phyloP scores from a whole-genome alignment of 441 rosid genomes.

The Eutrema salsugineum region DNA sequence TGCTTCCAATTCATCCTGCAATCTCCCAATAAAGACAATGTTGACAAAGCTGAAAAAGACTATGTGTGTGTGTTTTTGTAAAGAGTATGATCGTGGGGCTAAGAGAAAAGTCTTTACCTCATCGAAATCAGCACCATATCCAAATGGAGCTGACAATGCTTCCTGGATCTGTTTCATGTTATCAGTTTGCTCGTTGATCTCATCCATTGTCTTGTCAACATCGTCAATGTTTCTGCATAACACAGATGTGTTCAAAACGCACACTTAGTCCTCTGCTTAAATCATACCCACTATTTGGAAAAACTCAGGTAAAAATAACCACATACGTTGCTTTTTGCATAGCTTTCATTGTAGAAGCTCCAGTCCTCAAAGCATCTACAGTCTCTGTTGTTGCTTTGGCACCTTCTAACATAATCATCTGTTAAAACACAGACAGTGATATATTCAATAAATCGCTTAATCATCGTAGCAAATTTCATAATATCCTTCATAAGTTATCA shows the following conservation, averaged over 20 bases:
- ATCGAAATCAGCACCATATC: constrained; percentile 85
- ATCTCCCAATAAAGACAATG: neutral
- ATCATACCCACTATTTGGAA: neutral
- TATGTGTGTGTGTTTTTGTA: neutral
- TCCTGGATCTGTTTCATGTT: constrained; percentile 98
- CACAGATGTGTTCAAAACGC: neutral
- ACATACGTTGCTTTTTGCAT: constrained; percentile 95
- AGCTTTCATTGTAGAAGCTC: constrained; percentile 92
- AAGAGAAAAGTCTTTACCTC: constrained; percentile 48
- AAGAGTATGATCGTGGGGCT: neutral
- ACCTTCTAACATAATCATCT: constrained; percentile 98
- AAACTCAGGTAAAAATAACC: neutral
- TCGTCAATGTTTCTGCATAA: constrained; percentile 81
- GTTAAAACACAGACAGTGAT: neutral
- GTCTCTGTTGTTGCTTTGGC: constrained; percentile 98
- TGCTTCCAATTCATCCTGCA: constrained; percentile 94
- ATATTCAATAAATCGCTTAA: neutral
- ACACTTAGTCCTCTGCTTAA: neutral
- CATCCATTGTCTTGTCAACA: constrained; percentile 97
- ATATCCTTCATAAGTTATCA: neutral
- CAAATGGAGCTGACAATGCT: constrained; percentile 81
- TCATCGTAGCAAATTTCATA: neutral
- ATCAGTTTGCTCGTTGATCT: constrained; percentile 93
- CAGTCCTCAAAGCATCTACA: constrained; percentile 91
- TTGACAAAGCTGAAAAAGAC: neutral